Evolutionary conservation across 2,329 filamentous ascomycete genomes (phyloP).

Genomic region (Fusarium sororula): DNA sequence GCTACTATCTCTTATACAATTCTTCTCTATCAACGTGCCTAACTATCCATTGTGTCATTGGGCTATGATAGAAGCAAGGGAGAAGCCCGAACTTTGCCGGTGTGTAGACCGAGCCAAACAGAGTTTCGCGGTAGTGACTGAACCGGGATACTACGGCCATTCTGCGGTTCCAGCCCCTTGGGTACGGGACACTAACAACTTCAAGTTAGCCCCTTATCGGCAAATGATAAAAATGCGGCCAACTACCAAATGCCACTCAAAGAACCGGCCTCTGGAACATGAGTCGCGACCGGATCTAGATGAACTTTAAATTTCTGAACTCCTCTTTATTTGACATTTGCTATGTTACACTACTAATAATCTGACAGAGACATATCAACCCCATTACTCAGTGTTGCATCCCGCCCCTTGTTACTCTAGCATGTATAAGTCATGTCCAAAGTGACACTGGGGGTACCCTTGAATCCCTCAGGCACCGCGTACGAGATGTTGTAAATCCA

Average conservation of each 20-base stretch:
- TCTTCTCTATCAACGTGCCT: not conserved
- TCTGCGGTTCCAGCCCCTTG: not conserved
- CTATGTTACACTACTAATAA: not conserved
- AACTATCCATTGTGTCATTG: not conserved
- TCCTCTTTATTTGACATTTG: not conserved
- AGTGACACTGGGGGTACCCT: slow-evolving; percentile 49
- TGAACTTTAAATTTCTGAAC: not conserved
- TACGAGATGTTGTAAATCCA: slow-evolving; percentile 58
- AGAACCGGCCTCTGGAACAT: too few species aligned
- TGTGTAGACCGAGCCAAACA: rapidly evolving
- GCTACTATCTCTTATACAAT: not conserved
- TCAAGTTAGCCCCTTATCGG: not conserved
- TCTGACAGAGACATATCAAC: not conserved
- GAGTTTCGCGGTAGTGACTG: not conserved
- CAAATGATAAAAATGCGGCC: not conserved
- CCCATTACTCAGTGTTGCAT: not conserved
- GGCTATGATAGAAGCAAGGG: not conserved
- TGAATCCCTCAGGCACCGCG: slow-evolving; percentile 51
- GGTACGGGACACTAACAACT: not conserved
- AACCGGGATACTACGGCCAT: slow-evolving; percentile 11
- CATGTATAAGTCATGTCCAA: slow-evolving; percentile 47
- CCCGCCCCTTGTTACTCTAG: not conserved
- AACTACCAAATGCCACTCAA: not conserved
- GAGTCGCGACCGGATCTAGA: not conserved
- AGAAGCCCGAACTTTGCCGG: slow-evolving; percentile 15